A percentile compares a stretch with the other conserved stretches of the same genome.
phyloP scores from a whole-genome alignment of 139 green algal species.

The Chlorella vulgaris region DNA sequence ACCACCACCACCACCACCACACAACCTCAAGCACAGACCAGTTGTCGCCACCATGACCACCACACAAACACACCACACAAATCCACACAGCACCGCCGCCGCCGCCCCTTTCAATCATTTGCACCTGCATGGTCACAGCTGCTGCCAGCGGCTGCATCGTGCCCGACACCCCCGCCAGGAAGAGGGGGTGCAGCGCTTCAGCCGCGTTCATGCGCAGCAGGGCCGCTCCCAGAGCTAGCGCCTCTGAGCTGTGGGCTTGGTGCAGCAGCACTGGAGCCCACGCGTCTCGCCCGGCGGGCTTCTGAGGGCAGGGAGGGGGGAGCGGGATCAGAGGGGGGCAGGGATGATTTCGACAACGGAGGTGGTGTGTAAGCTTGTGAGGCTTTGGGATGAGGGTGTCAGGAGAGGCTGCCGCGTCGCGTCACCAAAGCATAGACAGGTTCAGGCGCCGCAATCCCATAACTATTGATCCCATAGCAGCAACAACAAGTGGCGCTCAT shows the following conservation, averaged over 20 bases:
- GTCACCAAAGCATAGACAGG: too few species aligned
- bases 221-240: conserved; percentile 24
- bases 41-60: neutral
- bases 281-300: neutral
- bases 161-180: conserved; percentile 19
- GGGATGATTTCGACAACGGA: neutral
- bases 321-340: neutral
- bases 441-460: too few species aligned
- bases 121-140: conserved; percentile 1
- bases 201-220: conserved; percentile 32
- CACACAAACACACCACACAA: neutral
- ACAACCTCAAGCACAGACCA: too few species aligned
- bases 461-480: too few species aligned
- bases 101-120: too few species aligned
- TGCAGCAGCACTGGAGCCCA: conserved; percentile 31
- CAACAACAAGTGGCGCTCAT: too few species aligned
- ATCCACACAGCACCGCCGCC: neutral
- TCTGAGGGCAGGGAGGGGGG: neutral
- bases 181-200: conserved; percentile 36
- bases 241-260: conserved; percentile 23
- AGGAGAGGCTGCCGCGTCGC: too few species aligned
- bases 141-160: conserved; percentile 23
- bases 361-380: neutral
- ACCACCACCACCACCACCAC: too few species aligned
- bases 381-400: too few species aligned